Percentiles rank a stretch among this genome's conserved stretches.
phyloP scores from a whole-genome alignment of 148 eudicot species.

The Vaccinium myrtillus region DNA sequence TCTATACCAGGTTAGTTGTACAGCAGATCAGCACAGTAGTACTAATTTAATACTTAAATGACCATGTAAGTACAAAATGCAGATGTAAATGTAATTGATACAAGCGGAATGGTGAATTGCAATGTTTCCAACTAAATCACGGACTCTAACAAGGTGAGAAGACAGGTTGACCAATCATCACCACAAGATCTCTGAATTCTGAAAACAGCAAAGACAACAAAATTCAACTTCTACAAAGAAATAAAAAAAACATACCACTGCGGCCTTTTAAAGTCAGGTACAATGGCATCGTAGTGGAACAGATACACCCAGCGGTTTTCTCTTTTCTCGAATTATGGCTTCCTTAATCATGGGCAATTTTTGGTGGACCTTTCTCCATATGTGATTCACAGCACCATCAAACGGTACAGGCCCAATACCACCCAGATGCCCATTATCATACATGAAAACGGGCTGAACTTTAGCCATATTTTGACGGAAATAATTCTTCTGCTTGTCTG shows the following conservation, averaged over 20 bases:
- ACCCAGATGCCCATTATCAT: slow-evolving; percentile 69
- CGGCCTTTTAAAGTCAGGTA: slow-evolving; percentile 42
- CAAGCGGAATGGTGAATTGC: not conserved
- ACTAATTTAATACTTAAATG: not conserved
- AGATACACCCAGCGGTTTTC: slow-evolving; percentile 67
- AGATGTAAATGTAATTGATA: not conserved
- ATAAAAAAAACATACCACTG: not conserved
- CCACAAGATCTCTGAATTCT: not conserved
- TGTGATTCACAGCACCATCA: slow-evolving; percentile 81
- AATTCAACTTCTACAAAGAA: too few relatives aligned
- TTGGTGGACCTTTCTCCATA: slow-evolving; percentile 82
- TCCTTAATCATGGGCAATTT: slow-evolving; percentile 83
- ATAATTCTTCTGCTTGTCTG: slow-evolving; percentile 45
- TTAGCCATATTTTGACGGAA: slow-evolving; percentile 64
- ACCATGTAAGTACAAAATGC: not conserved
- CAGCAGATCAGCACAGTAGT: not conserved
- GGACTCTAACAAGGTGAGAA: not conserved
- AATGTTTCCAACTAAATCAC: not conserved
- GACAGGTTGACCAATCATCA: not conserved
- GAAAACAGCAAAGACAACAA: not conserved
- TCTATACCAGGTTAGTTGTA: not conserved
- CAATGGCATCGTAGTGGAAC: slow-evolving; percentile 95
- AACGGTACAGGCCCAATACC: slow-evolving; percentile 75
- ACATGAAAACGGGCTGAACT: slow-evolving; percentile 68
- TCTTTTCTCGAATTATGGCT: slow-evolving; percentile 66